Percentiles rank a stretch among this genome's conserved stretches.
phyloP scores from a whole-genome alignment of 306 rosid genomes.

The Trifolium pratense region DNA sequence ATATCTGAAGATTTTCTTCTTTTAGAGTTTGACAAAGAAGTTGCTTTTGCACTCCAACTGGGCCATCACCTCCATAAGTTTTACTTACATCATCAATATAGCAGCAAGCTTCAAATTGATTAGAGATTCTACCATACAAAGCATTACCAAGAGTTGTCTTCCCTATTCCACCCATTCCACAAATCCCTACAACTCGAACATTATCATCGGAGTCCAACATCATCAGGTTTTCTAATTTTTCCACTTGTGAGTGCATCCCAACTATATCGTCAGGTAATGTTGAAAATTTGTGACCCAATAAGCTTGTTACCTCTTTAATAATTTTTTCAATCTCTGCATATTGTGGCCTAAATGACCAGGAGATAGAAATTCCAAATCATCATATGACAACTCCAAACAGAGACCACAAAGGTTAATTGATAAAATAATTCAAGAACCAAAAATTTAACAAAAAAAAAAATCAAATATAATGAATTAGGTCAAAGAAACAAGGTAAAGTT shows the following conservation, averaged over 20 bases:
- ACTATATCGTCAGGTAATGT: neutral
- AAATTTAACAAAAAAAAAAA: no score
- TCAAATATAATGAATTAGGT: no score
- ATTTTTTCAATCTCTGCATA: constrained; percentile 2
- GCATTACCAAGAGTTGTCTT: constrained; percentile 11
- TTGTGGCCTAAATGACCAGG: constrained; percentile 22
- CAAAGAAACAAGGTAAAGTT: no score
- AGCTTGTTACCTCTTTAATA: neutral
- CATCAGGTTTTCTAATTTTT: constrained; percentile 7
- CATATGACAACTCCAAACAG: no score
- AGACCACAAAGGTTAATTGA: no score
- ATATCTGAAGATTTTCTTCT: neutral
- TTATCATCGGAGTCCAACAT: neutral
- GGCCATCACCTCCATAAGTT: neutral
- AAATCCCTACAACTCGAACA: constrained; percentile 20
- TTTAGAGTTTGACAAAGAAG: constrained; percentile 9
- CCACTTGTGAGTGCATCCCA: neutral
- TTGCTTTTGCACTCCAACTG: neutral
- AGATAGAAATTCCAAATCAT: no score
- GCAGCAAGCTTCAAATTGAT: constrained; percentile 16
- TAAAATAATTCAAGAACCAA: no score
- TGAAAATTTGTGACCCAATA: neutral
- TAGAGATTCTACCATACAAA: constrained; percentile 19
- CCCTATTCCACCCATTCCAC: constrained; percentile 13
- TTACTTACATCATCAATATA: constrained; percentile 10